Evolutionary conservation across 2,329 filamentous ascomycete species (phyloP).

Genomic region (Colletotrichum eremochloae): DNA sequence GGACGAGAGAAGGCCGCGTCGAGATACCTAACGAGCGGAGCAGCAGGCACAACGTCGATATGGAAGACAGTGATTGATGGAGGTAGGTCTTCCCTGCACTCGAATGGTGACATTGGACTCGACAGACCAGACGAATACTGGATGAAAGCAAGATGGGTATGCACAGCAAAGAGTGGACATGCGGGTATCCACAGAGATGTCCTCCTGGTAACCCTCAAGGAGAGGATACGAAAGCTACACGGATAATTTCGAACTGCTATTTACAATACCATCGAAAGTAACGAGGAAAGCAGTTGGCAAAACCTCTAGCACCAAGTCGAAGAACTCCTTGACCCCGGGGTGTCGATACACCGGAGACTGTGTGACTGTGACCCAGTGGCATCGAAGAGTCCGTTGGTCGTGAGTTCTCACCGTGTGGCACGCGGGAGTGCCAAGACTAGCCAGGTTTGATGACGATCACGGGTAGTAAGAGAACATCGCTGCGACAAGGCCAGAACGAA

Average conservation of each 20-base stretch:
- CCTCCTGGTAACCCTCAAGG: background rate
- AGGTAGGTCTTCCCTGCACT: background rate
- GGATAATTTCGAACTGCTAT: background rate
- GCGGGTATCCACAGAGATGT: background rate
- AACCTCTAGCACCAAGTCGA: background rate
- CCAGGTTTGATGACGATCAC: background rate
- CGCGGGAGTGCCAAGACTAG: background rate
- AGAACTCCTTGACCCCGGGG: background rate
- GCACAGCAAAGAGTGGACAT: background rate
- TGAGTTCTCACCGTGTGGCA: background rate
- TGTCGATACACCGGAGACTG: background rate
- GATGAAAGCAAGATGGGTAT: background rate
- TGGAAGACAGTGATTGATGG: background rate
- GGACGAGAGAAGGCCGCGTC: background rate
- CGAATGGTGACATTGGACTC: background rate
- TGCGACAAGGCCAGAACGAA: background rate
- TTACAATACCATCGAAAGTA: background rate
- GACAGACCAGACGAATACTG: background rate
- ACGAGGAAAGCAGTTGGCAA: background rate
- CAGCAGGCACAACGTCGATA: background rate
- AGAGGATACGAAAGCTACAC: background rate
- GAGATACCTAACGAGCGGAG: too few species aligned
- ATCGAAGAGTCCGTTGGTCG: background rate
- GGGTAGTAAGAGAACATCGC: background rate
- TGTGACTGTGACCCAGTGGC: background rate